Evolutionary conservation across 2,329 filamentous ascomycete species (phyloP).

Genomic region (Cladosporium sp.): DNA sequence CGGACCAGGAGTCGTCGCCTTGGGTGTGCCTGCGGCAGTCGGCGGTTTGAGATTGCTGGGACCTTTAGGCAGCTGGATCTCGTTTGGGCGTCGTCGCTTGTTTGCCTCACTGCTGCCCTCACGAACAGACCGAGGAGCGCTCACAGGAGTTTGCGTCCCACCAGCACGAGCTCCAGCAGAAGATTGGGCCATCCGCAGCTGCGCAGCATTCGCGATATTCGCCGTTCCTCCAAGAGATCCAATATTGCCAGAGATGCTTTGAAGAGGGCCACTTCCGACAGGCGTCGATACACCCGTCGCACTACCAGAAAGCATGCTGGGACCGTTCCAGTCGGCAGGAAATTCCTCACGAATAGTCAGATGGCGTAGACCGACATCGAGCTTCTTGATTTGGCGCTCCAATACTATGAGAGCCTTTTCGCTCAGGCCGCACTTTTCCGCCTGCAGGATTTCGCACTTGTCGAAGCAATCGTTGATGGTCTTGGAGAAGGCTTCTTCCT

Average conservation of each 20-base stretch:
- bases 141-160: slow-evolving; percentile 19
- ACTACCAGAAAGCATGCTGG: slow-evolving; percentile 49
- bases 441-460: slow-evolving; percentile 62
- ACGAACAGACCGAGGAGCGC: slow-evolving; percentile 23
- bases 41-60: slow-evolving; percentile 55
- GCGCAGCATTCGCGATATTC: slow-evolving; percentile 47
- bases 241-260: slow-evolving; percentile 51
- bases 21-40: slow-evolving; percentile 57
- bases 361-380: slow-evolving; percentile 57
- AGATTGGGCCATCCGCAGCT: slow-evolving; percentile 37
- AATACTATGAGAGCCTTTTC: slow-evolving; percentile 59
- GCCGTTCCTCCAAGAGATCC: slow-evolving; percentile 42
- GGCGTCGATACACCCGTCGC: slow-evolving; percentile 25
- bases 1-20: slow-evolving; percentile 47
- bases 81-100: slow-evolving; percentile 54
- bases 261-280: slow-evolving; percentile 44
- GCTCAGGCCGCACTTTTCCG: slow-evolving; percentile 66
- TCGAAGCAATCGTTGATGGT: slow-evolving; percentile 63
- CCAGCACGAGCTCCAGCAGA: slow-evolving; percentile 18
- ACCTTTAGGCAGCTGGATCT: slow-evolving; percentile 46
- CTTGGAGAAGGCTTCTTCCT: slow-evolving; percentile 62
- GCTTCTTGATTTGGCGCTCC: slow-evolving; percentile 56
- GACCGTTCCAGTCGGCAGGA: slow-evolving; percentile 52
- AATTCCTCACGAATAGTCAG: slow-evolving; percentile 54
- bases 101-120: slow-evolving; percentile 40